Evolutionary conservation across 1,284 basidiomycete genomes (phyloP).

Genomic region (Leccinum fallax): DNA sequence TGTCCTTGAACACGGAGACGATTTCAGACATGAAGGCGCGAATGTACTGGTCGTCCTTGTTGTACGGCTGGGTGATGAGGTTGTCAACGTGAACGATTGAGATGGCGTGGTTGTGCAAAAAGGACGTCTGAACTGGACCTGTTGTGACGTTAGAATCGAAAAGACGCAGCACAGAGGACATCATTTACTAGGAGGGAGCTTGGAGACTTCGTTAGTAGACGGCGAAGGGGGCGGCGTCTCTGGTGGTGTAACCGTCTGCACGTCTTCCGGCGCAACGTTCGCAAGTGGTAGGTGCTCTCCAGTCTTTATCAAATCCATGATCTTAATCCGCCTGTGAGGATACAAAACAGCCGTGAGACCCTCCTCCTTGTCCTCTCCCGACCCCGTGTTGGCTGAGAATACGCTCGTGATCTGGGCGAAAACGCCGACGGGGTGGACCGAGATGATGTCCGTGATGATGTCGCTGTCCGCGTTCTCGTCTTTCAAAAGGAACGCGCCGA

Average conservation of each 20-base stretch:
- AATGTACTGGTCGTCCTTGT: constrained; percentile 93
- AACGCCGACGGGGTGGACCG: constrained; percentile 93
- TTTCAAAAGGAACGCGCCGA: constrained; percentile 97
- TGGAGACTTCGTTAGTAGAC: constrained; percentile 35
- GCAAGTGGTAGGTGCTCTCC: constrained; percentile 52
- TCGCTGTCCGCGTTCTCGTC: constrained; percentile 94
- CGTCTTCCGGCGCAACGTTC: constrained; percentile 47
- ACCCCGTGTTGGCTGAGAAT: constrained; percentile 72
- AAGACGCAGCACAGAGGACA: neutral
- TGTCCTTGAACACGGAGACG: constrained; percentile 98
- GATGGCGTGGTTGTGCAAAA: constrained; percentile 88
- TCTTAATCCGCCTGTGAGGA: constrained; percentile 90
- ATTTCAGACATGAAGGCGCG: constrained; percentile 97
- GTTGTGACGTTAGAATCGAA: constrained; percentile 7
- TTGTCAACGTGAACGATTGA: constrained; percentile 94
- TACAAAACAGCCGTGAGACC: constrained; percentile 94
- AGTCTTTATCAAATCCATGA: constrained; percentile 84
- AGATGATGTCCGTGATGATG: constrained; percentile 85
- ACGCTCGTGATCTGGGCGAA: constrained; percentile 98
- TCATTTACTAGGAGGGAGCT: constrained; percentile 21
- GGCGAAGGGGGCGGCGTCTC: constrained; percentile 50
- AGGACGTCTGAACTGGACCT: constrained; percentile 81
- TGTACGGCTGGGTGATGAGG: constrained; percentile 78
- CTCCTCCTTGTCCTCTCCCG: constrained; percentile 28
- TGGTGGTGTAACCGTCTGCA: constrained; percentile 52